Percentiles rank a stretch among this genome's conserved stretches.
phyloP scores from a whole-genome alignment of 441 rosid genomes.

The Gossypium schwendimanii region DNA sequence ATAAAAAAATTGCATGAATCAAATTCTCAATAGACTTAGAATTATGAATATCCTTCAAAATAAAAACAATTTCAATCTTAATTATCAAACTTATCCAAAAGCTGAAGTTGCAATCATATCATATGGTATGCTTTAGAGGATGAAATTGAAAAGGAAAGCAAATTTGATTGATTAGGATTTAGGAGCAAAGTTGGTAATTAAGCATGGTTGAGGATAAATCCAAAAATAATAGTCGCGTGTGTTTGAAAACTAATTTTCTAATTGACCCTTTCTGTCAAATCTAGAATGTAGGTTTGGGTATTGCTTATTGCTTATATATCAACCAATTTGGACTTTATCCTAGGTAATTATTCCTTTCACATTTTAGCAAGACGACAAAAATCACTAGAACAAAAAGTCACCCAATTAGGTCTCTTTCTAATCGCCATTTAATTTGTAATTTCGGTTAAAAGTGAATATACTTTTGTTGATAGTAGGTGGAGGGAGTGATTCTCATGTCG shows the following conservation, averaged over 20 bases:
- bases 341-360: slow-evolving; percentile 11
- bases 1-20: too few relatives aligned
- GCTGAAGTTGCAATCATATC: neutral
- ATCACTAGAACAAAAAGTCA: neutral
- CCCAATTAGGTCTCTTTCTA: neutral
- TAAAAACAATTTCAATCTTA: neutral
- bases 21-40: too few relatives aligned
- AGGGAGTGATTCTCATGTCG: too few relatives aligned
- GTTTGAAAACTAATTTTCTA: slow-evolving; percentile 4
- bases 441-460: neutral
- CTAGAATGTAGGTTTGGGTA: slow-evolving; percentile 8
- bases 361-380: slow-evolving; percentile 5
- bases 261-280: neutral
- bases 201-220: neutral
- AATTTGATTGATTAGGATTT: neutral
- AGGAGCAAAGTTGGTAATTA: neutral
- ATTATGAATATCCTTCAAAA: too few relatives aligned
- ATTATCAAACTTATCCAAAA: neutral
- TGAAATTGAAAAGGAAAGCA: neutral
- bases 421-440: neutral
- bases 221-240: neutral
- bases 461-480: too few relatives aligned
- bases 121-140: neutral
- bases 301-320: slow-evolving; percentile 6
- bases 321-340: slow-evolving; percentile 15